phyloP scores from a whole-genome alignment of 2,329 filamentous ascomycete genomes.

The Fusarium udum region DNA sequence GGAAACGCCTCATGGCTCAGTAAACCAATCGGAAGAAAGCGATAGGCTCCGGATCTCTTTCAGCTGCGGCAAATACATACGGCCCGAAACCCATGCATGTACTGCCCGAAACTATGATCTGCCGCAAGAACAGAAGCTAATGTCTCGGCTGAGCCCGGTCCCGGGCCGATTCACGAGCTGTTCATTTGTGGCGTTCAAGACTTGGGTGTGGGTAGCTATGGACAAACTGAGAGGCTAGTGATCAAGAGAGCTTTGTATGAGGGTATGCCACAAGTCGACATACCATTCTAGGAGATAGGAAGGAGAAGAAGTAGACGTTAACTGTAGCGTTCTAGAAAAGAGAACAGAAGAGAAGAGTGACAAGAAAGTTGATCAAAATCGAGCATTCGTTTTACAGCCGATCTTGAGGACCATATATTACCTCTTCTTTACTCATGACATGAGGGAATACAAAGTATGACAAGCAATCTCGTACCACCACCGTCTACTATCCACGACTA shows the following conservation, averaged over 20 bases:
- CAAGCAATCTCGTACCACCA: background rate
- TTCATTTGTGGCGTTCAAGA: background rate
- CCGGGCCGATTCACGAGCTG: background rate
- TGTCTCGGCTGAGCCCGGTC: background rate
- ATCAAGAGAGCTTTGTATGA: background rate
- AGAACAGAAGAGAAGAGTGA: background rate
- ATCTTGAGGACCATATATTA: background rate
- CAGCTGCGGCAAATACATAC: background rate
- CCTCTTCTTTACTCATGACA: background rate
- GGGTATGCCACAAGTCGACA: fast-evolving
- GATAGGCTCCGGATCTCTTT: background rate
- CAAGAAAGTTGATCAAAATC: background rate
- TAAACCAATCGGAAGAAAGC: background rate
- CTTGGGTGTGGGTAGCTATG: background rate
- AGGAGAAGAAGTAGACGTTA: too few species aligned
- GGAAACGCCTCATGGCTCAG: background rate
- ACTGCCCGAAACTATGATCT: background rate
- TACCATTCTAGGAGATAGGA: background rate
- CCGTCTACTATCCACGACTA: background rate
- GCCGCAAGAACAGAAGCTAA: background rate
- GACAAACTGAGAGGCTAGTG: fast-evolving
- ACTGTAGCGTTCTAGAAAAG: background rate
- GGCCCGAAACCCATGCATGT: background rate
- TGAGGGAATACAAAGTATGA: background rate
- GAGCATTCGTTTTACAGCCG: background rate